These are phyloP conservation scores for Stylonectria norvegica DNA, from an alignment of 2,329 filamentous ascomycete genomes.

Conservation along the genomic window DNA sequence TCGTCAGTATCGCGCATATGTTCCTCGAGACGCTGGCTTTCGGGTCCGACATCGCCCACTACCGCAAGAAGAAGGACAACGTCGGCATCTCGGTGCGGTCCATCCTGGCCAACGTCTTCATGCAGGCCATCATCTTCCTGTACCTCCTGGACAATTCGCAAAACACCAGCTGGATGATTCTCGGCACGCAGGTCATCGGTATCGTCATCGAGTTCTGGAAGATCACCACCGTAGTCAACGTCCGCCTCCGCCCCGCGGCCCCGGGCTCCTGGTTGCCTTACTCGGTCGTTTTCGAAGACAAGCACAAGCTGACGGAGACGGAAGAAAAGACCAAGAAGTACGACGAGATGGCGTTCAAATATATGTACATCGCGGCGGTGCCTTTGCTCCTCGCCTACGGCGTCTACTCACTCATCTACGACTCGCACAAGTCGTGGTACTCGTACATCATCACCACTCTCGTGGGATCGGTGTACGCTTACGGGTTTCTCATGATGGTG, in stretches of 20 bases:
- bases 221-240: constrained; percentile 90
- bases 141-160: constrained; percentile 97
- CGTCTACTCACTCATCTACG: constrained; percentile 85
- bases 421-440: constrained; percentile 97
- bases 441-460: constrained; percentile 92
- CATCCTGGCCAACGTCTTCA: constrained; percentile 95
- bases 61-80: constrained; percentile 99
- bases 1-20: constrained; percentile 88
- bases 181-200: constrained; percentile 86
- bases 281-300: constrained; percentile 84
- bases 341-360: constrained; percentile 95
- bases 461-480: constrained; percentile 94
- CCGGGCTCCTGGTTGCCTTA: constrained; percentile 74
- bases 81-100: constrained; percentile 94
- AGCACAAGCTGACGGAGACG: constrained; percentile 90
- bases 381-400: constrained; percentile 88
- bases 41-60: constrained; percentile 95
- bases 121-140: constrained; percentile 93
- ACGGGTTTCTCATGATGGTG: constrained; percentile 99
- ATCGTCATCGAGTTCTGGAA: constrained; percentile 77
- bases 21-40: constrained; percentile 95
- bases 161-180: constrained; percentile 98
- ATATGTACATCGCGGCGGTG: constrained; percentile 89
- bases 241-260: constrained; percentile 68
- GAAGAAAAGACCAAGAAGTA: constrained; percentile 99